Percentiles rank a stretch among this genome's conserved stretches.
Conservation (phyloP, 768 basidiomycete species). For the Kwoniella newhampshirensis region DNA sequence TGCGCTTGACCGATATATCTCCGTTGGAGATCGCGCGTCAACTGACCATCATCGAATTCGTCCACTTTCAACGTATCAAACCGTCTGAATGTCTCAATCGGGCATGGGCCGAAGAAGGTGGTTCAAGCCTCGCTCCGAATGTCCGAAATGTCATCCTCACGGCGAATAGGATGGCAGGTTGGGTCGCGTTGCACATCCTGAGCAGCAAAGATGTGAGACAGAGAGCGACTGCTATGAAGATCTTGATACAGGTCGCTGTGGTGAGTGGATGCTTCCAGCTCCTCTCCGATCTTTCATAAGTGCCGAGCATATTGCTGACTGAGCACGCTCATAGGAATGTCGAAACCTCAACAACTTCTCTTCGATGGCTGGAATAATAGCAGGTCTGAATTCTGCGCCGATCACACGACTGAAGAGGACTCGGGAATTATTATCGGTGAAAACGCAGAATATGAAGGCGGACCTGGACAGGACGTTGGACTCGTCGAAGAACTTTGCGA, state of each 20-base stretch:
- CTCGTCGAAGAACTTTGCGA: constrained; percentile 89
- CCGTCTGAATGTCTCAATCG: constrained; percentile 82
- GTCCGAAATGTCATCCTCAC: constrained; percentile 83
- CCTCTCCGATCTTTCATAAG: neutral
- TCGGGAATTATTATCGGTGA: constrained; percentile 81
- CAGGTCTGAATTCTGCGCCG: constrained; percentile 88
- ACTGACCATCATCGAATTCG: constrained; percentile 84
- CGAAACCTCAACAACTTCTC: constrained; percentile 88
- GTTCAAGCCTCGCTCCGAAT: constrained; percentile 59
- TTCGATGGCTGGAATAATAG: constrained; percentile 93
- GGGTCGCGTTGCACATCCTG: constrained; percentile 83
- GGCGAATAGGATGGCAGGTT: constrained; percentile 65
- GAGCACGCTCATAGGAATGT: constrained; percentile 65
- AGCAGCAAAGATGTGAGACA: constrained; percentile 80
- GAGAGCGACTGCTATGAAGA: constrained; percentile 77
- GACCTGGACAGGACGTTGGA: constrained; percentile 87
- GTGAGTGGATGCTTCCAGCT: constrained; percentile 20
- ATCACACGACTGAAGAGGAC: constrained; percentile 90
- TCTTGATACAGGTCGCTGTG: constrained; percentile 77
- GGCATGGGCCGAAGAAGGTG: constrained; percentile 65
- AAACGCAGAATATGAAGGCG: constrained; percentile 69
- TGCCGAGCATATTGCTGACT: constrained; percentile 9
- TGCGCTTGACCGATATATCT: constrained; percentile 83
- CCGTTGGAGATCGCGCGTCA: constrained; percentile 87
- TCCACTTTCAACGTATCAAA: constrained; percentile 79